Evolutionary conservation across 768 basidiomycete species (phyloP), one percentile per base, ranked within the genome.

Genomic region (Tulasnella sp.): DNA sequence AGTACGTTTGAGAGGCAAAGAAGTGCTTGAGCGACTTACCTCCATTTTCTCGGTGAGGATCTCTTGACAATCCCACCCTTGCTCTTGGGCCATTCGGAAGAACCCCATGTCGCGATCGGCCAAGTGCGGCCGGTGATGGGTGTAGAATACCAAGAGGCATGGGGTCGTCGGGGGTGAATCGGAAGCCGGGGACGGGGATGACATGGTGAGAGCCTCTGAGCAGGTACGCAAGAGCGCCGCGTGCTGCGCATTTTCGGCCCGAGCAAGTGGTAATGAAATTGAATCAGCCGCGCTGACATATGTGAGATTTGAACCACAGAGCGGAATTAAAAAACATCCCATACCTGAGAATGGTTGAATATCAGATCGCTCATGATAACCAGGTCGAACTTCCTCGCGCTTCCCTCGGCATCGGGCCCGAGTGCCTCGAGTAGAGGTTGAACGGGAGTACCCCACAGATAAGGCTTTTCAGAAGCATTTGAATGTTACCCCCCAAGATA

Each of bases 301-400:
- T 44, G 16, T 18, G 44, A 44, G 16, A 42, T 42, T 42, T 1
- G 16, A 42, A 1, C 3, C 3, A 3, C 1, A 14, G 42, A 14
- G 16, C 42, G 42, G 42, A 42, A 42, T 8, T 14, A 3, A 42
- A 21, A 38, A 31, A 40, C 27, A 31, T 19, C 7, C 18, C 48
- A 48, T 81, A 93, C 95, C 87, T 97, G 95, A 0, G 96, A 96
- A 82, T 97, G 96, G 82, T 97, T 98, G 85, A 97, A 98, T 44
- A 98, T 90, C 44, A 99, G 90, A 85, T 99, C 97, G 1, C 95
- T 97, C 78, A 98, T 87, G 80, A 99, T 91, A 77, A 98, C 88
- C 31, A 97, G 83, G 82, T 97, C 91, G 83, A 94, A 98, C 40
- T 86, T 85, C 3, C 10, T 21, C 39, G 58, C 19, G 9, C 62